These are phyloP conservation scores for Cinnamomum chago DNA, from an alignment of 164 flowering plant species.

Conservation along the genomic window DNA sequence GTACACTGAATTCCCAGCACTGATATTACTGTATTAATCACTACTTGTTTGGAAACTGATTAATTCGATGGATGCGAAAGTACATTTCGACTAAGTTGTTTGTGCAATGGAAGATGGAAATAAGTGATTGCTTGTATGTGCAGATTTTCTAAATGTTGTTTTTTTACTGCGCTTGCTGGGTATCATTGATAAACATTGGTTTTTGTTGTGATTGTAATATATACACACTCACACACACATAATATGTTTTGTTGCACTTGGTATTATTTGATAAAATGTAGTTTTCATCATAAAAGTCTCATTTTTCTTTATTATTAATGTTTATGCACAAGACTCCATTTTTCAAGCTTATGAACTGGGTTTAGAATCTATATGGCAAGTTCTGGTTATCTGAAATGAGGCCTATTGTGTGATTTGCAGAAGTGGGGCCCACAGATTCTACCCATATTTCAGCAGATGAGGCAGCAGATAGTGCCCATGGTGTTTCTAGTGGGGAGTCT, in stretches of 20 bases:
- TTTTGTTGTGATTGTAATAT: too few species aligned
- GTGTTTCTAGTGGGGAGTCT: slow-evolving; percentile 31
- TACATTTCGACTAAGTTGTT: neutral
- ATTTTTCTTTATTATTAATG: too few species aligned
- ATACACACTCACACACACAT: too few species aligned
- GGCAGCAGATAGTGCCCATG: slow-evolving; percentile 21
- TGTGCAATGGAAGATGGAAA: neutral
- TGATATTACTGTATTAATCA: too few species aligned
- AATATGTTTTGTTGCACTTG: too few species aligned
- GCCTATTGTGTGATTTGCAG: slow-evolving; percentile 9
- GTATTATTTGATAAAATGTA: too few species aligned
- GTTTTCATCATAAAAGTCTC: too few species aligned
- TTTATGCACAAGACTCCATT: neutral
- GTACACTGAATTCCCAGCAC: too few species aligned
- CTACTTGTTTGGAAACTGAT: too few species aligned
- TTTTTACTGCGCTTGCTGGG: too few species aligned
- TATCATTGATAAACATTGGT: too few species aligned
- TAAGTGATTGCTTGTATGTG: neutral
- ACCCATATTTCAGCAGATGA: slow-evolving; percentile 4
- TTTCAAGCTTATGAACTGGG: neutral
- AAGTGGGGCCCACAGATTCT: neutral
- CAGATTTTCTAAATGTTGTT: neutral
- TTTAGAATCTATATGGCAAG: too few species aligned
- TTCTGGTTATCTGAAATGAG: neutral
- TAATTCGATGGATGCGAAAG: neutral